Percentiles rank a stretch among this genome's conserved stretches.
Conservation (phyloP, 768 basidiomycete species). For the Chalciporus piperatus region DNA sequence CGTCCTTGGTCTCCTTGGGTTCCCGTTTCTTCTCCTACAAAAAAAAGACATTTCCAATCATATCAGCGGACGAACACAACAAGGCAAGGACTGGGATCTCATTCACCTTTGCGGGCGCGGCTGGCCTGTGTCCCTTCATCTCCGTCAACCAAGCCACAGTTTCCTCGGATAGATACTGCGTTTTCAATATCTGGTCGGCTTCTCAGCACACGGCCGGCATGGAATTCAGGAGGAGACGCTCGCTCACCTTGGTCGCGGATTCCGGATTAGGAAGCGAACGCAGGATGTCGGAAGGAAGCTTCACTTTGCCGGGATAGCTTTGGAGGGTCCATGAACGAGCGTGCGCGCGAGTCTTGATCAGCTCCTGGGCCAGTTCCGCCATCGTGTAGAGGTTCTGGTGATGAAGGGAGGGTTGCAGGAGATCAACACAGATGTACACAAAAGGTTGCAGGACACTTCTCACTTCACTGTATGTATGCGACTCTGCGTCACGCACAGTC, state of each 20-base stretch:
- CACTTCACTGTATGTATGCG: constrained; percentile 69
- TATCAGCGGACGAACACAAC: constrained; percentile 5
- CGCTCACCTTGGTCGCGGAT: constrained; percentile 56
- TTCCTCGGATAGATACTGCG: constrained; percentile 63
- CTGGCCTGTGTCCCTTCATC: constrained; percentile 37
- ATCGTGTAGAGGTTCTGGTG: constrained; percentile 80
- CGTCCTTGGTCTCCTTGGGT: constrained; percentile 45
- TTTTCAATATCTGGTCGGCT: constrained; percentile 57
- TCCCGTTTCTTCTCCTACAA: constrained; percentile 38
- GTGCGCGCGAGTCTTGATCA: constrained; percentile 69
- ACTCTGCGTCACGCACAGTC: constrained; percentile 78
- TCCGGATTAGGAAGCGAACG: constrained; percentile 65
- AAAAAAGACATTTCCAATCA: neutral
- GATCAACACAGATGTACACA: neutral
- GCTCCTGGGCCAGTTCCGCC: constrained; percentile 85
- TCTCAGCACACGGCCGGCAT: neutral
- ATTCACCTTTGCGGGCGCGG: constrained; percentile 27
- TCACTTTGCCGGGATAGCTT: constrained; percentile 78
- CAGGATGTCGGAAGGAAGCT: constrained; percentile 81
- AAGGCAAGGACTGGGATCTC: neutral
- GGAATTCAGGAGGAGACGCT: neutral
- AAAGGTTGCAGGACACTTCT: constrained; percentile 4
- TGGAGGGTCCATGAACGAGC: constrained; percentile 70
- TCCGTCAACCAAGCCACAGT: constrained; percentile 57
- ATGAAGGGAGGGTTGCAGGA: neutral